Conservation (phyloP, 305 asterid species). For the Fraxinus ornus region DNA sequence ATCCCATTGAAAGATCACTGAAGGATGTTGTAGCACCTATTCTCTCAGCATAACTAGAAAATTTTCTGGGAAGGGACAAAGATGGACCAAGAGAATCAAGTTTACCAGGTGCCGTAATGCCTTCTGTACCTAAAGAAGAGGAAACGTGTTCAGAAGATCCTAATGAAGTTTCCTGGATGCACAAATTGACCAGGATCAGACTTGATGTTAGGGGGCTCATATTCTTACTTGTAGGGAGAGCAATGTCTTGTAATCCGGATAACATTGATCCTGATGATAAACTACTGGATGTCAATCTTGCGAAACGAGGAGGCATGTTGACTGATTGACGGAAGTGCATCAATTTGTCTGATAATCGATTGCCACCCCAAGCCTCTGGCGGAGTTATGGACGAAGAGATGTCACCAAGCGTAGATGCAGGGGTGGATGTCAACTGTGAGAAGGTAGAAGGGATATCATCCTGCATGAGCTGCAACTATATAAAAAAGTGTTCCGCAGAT, state of each 20-base stretch:
- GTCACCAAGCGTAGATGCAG: slow-evolving; percentile 49
- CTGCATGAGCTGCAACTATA: slow-evolving; percentile 43
- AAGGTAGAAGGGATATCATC: slow-evolving; percentile 55
- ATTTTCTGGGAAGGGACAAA: slow-evolving; percentile 60
- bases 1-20: slow-evolving; percentile 54
- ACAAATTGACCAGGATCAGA: slow-evolving; percentile 52
- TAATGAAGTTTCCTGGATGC: slow-evolving; percentile 44
- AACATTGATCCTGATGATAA: slow-evolving; percentile 54
- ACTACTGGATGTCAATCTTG: slow-evolving; percentile 50
- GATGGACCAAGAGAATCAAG: slow-evolving; percentile 60
- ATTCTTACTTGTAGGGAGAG: slow-evolving; percentile 46
- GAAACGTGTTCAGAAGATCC: slow-evolving; percentile 54
- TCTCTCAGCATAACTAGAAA: slow-evolving; percentile 92
- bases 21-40: slow-evolving; percentile 70
- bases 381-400: slow-evolving; percentile 79
- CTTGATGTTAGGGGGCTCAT: slow-evolving; percentile 48
- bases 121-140: slow-evolving; percentile 51
- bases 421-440: slow-evolving; percentile 56
- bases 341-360: slow-evolving; percentile 64
- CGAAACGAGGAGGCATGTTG: slow-evolving; percentile 67
- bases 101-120: slow-evolving; percentile 43
- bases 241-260: slow-evolving; percentile 62
- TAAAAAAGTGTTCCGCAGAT: slow-evolving; percentile 21
- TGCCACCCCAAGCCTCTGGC: slow-evolving; percentile 97
- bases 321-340: slow-evolving; percentile 60